Evolutionary conservation across 1,139 yeast species (phyloP), one percentile per base, ranked within the genome.

Genomic region (Geotrichum siamense): DNA sequence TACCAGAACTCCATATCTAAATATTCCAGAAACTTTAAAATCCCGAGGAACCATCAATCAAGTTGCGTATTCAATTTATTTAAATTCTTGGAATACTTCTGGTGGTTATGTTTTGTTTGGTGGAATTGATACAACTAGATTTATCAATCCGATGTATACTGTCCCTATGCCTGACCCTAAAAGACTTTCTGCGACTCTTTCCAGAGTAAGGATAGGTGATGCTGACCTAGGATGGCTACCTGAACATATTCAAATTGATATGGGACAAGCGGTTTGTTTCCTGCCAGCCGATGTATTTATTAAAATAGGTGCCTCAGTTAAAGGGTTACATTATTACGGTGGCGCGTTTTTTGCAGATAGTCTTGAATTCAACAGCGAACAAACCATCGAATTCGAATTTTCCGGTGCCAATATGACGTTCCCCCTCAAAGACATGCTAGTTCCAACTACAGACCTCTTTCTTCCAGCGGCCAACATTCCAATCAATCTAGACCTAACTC

Each of bases 101-200:
- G 38, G 56, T 2, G 77, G 77, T 5, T 51, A 59, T 37, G 57
- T 72, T 28, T 43, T 62, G 43, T 72, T 72, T 58, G 76, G 76
- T 2, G 78, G 75, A 2, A 63, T 73, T 39, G 78, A 73, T 54
- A 66, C 68, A 45, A 69, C 72, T 35, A 72, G 72, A 54, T 71
- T 67, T 53, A 38, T 58, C 1, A 75, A 74, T 3, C 45, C 51
- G 5, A 60, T 70, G 47, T 47, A 45, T 26, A 36, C 44, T 2
- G 33, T 55, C 10, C 49, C 49, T 8, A 38, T 38, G 41, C 30
- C 41, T 9, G 12, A 20, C 22, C 9, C 19, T 3, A 17, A 29
- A 13, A 21, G 17, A 16, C 12, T 38, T 21, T 27, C 28, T 3
- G 35, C 30, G 3, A 29, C n/a, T 5, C 28, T 38, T 9, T 29